These are phyloP conservation scores for Coffea canephora DNA, from an alignment of 257 asterid genomes.

Conservation along the genomic window DNA sequence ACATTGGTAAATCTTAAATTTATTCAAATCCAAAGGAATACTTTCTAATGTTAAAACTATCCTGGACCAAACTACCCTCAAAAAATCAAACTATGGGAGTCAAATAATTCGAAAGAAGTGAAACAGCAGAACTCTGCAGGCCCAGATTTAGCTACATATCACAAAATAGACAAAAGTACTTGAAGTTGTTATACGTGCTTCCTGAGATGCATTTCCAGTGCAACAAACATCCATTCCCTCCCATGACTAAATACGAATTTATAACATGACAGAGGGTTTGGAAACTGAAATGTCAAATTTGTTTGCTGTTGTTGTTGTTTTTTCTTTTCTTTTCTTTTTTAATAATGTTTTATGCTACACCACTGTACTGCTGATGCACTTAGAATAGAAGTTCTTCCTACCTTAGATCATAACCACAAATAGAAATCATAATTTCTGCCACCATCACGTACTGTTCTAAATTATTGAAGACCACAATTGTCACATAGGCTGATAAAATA, in stretches of 20 bases:
- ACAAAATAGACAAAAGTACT: not conserved
- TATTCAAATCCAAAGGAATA: not conserved
- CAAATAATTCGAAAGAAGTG: not conserved
- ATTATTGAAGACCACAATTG: not conserved
- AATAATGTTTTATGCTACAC: not conserved
- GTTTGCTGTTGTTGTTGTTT: too few relatives aligned
- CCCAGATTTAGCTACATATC: not conserved
- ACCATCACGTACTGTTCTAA: not conserved
- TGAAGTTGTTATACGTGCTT: not conserved
- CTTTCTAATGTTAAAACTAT: not conserved
- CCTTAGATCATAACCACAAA: not conserved
- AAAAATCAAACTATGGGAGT: too few relatives aligned
- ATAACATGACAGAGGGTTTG: not conserved
- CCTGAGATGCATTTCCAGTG: not conserved
- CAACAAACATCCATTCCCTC: not conserved
- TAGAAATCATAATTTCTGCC: not conserved
- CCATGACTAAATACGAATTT: not conserved
- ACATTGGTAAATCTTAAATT: not conserved
- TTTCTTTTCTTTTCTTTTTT: too few relatives aligned
- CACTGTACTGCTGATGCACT: not conserved
- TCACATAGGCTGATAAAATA: not conserved
- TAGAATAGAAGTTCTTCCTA: not conserved
- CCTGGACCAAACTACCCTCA: not conserved
- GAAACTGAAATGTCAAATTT: not conserved
- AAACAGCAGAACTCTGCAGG: not conserved